Conservation (phyloP, 2,329 filamentous ascomycete species). For the Ophiobolus disseminans region DNA sequence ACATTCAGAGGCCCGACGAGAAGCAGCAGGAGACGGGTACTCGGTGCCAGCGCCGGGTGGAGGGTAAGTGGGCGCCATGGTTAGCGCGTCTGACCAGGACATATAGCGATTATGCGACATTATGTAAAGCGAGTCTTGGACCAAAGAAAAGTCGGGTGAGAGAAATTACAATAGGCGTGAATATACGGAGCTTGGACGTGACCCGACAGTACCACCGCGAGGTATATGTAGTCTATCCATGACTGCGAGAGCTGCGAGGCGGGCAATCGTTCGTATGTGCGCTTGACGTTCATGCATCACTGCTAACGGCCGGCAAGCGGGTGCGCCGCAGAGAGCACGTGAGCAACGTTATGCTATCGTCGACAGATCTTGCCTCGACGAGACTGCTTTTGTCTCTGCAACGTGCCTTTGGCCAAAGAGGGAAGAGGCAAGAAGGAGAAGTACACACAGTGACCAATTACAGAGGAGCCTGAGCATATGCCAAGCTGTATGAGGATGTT, state of each 20-base stretch:
- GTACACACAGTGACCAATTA: constrained; percentile 27
- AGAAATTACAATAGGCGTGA: constrained; percentile 40
- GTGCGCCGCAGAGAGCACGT: constrained; percentile 32
- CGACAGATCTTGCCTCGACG: constrained; percentile 28
- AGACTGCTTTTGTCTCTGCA: constrained; percentile 43
- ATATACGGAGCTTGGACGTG: constrained; percentile 34
- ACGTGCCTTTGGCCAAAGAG: constrained; percentile 25
- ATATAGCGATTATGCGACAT: constrained; percentile 46
- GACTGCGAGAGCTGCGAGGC: constrained; percentile 13
- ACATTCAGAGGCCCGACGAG: constrained; percentile 42
- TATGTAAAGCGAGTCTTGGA: constrained; percentile 11
- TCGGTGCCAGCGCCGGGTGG: constrained; percentile 41
- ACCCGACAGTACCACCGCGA: constrained; percentile 29
- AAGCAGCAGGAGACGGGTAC: constrained; percentile 43
- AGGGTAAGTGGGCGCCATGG: constrained; percentile 47
- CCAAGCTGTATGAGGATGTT: constrained; percentile 34
- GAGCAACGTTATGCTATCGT: constrained; percentile 35
- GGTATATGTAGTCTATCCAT: constrained; percentile 43
- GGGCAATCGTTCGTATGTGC: constrained; percentile 14
- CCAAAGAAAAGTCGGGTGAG: constrained; percentile 23
- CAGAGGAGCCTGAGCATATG: constrained; percentile 9
- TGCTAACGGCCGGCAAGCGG: constrained; percentile 31
- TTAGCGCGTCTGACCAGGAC: constrained; percentile 46
- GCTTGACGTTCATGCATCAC: constrained; percentile 31
- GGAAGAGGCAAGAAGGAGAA: constrained; percentile 18